Conservation (phyloP, 495 filamentous ascomycete genomes). For the Parathielavia appendiculata region DNA sequence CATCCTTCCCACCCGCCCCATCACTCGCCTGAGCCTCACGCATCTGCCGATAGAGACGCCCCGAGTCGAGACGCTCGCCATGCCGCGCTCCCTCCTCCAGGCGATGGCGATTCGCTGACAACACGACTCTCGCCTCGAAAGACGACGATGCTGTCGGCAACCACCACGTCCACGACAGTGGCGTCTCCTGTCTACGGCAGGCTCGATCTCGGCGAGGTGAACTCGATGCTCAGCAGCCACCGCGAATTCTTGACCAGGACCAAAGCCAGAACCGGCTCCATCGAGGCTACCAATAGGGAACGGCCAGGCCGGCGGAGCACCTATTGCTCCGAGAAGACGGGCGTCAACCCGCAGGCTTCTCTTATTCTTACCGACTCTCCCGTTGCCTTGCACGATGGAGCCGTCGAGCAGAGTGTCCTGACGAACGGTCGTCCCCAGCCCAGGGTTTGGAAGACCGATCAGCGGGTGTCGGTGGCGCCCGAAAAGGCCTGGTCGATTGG, state of each 20-base stretch:
- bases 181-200: slow-evolving; percentile 23
- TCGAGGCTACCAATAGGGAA: slow-evolving; percentile 40
- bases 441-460: slow-evolving; percentile 42
- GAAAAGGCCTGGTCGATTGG: slow-evolving; percentile 57
- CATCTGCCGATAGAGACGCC: slow-evolving; percentile 17
- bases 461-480: slow-evolving; percentile 38
- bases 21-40: slow-evolving; percentile 10
- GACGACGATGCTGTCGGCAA: slow-evolving; percentile 21
- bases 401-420: slow-evolving; percentile 22
- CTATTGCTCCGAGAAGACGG: slow-evolving; percentile 15
- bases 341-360: slow-evolving; percentile 13
- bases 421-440: slow-evolving; percentile 37
- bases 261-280: slow-evolving; percentile 34
- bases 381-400: slow-evolving; percentile 16
- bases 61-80: slow-evolving; percentile 27
- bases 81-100: slow-evolving; percentile 25
- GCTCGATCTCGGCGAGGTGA: slow-evolving; percentile 31
- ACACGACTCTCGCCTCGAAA: slow-evolving; percentile 29
- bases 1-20: slow-evolving; percentile 15
- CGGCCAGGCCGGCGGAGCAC: slow-evolving; percentile 11
- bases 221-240: slow-evolving; percentile 35
- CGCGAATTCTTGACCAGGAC: slow-evolving; percentile 33
- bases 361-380: slow-evolving; percentile 19
- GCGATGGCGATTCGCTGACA: slow-evolving; percentile 31
- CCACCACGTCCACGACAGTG: slow-evolving; percentile 20